Percentiles rank a stretch among this genome's conserved stretches.
These are phyloP conservation scores for Coriolopsis trogii DNA, from an alignment of 1,284 basidiomycete genomes.

Conservation along the genomic window DNA sequence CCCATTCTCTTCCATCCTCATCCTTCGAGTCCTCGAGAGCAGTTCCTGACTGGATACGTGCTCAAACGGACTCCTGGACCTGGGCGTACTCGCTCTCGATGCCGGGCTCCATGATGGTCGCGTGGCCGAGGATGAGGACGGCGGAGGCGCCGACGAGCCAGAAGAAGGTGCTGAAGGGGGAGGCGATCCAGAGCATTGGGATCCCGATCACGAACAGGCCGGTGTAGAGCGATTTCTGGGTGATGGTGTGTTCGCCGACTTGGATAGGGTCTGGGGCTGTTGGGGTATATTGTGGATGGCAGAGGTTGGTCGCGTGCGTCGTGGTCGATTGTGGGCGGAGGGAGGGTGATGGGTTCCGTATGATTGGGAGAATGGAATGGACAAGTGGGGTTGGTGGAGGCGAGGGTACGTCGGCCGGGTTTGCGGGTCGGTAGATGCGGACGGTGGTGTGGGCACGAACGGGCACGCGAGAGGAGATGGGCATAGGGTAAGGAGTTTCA, in stretches of 20 bases:
- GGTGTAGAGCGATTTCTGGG: slow-evolving; percentile 84
- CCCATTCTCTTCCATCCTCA: too few relatives aligned
- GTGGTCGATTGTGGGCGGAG: slow-evolving; percentile 53
- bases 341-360: not conserved
- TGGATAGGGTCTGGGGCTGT: slow-evolving; percentile 79
- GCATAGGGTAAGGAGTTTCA: too few relatives aligned
- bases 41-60: too few relatives aligned
- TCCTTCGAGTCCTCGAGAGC: too few relatives aligned
- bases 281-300: not conserved
- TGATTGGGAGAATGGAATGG: slow-evolving; percentile 45
- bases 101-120: slow-evolving; percentile 83
- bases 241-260: slow-evolving; percentile 77
- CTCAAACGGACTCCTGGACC: slow-evolving; percentile 68
- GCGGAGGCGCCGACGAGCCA: slow-evolving; percentile 79
- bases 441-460: too few relatives aligned
- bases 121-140: slow-evolving; percentile 80
- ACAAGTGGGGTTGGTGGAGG: not conserved
- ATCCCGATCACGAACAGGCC: slow-evolving; percentile 79
- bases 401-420: slow-evolving; percentile 8
- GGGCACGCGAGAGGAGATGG: too few relatives aligned
- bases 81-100: slow-evolving; percentile 87
- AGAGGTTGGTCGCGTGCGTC: slow-evolving; percentile 35
- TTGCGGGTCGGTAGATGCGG: too few relatives aligned
- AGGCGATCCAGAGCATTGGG: slow-evolving; percentile 69
- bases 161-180: slow-evolving; percentile 74